Evolutionary conservation across 441 rosid genomes (phyloP).

Genomic region (Euphorbia celastroides): DNA sequence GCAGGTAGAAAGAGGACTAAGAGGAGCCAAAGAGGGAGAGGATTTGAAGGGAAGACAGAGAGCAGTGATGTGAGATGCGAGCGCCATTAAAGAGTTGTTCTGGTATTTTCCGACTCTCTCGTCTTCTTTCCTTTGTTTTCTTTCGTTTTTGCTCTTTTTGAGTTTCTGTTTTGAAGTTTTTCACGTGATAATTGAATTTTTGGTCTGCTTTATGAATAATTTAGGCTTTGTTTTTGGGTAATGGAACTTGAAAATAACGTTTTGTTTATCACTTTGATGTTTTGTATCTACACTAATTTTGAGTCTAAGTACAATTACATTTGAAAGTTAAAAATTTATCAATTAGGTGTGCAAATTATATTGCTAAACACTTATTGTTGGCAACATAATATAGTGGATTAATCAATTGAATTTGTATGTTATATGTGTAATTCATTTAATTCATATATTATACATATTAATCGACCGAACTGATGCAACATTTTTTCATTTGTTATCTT

Average conservation of each 20-base stretch:
- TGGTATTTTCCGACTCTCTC: neutral
- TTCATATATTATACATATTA: too few relatives aligned
- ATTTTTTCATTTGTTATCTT: too few relatives aligned
- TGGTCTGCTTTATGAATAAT: neutral
- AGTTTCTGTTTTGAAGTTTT: neutral
- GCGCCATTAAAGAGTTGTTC: slow-evolving; percentile 26
- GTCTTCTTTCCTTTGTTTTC: neutral
- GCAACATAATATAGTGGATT: too few relatives aligned
- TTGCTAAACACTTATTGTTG: too few relatives aligned
- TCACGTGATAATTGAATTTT: neutral
- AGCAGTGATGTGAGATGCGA: slow-evolving; percentile 22
- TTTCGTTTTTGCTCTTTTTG: neutral
- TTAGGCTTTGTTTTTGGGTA: neutral
- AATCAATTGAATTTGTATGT: too few relatives aligned
- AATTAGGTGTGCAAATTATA: too few relatives aligned
- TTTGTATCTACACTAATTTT: too few relatives aligned
- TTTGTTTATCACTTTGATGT: too few relatives aligned
- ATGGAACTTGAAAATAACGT: neutral
- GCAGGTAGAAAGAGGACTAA: neutral
- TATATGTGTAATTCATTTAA: too few relatives aligned
- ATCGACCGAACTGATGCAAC: too few relatives aligned
- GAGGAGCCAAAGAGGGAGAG: slow-evolving; percentile 16
- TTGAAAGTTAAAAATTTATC: too few relatives aligned
- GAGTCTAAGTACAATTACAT: too few relatives aligned
- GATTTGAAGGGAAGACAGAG: slow-evolving; percentile 22